A percentile compares a stretch with the other conserved stretches of the same genome.
Evolutionary conservation across 441 rosid species (phyloP).

Genomic region (Croton setiger): DNA sequence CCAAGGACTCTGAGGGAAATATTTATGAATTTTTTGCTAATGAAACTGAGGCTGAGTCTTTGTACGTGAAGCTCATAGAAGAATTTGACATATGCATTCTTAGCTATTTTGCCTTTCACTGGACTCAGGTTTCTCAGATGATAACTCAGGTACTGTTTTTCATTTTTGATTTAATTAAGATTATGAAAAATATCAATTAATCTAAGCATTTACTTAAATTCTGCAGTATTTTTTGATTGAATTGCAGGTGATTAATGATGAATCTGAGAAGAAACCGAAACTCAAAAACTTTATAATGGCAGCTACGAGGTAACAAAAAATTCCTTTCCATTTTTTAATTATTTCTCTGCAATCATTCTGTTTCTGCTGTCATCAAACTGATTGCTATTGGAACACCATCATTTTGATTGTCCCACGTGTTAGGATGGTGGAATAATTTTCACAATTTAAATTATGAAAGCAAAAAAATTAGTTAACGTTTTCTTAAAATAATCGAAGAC

Average conservation of each 20-base stretch:
- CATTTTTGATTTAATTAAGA: not conserved
- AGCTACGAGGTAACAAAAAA: constrained; percentile 61
- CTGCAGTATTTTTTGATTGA: not conserved
- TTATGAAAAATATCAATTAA: no score
- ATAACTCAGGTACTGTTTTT: constrained; percentile 46
- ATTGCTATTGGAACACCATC: no score
- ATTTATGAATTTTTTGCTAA: constrained; percentile 42
- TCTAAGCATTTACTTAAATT: no score
- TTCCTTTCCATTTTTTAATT: not conserved
- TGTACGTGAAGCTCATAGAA: constrained; percentile 51
- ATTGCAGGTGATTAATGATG: constrained; percentile 49
- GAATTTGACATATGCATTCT: constrained; percentile 77
- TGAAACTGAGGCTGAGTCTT: constrained; percentile 47
- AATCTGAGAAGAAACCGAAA: constrained; percentile 49
- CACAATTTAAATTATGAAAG: no score
- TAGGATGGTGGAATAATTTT: no score
- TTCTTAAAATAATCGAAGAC: no score
- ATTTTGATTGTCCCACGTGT: no score
- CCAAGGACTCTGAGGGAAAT: constrained; percentile 52
- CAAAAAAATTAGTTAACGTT: no score
- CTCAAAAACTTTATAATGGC: constrained; percentile 65
- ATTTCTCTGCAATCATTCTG: constrained; percentile 1
- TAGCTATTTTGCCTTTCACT: constrained; percentile 71
- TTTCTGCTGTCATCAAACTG: no score
- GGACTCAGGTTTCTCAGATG: constrained; percentile 55